Evolutionary conservation across 306 rosid genomes (phyloP).

Genomic region (Mimosa bimucronata): DNA sequence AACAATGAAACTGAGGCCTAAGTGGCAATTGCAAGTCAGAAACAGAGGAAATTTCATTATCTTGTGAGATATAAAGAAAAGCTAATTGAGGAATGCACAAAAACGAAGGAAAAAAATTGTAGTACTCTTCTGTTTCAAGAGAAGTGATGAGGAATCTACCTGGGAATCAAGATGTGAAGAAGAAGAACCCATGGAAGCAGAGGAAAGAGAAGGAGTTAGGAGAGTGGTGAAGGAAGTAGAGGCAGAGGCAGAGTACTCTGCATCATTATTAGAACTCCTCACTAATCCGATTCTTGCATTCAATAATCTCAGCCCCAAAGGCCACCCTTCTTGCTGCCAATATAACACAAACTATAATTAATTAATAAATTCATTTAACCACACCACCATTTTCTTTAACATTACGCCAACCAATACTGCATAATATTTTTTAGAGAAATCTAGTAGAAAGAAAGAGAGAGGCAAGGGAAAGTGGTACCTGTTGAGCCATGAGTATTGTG

Average conservation of each 20-base stretch:
- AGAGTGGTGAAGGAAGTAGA: constrained; percentile 78
- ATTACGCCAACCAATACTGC: neutral
- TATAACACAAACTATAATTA: neutral
- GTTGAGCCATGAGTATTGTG: constrained; percentile 53
- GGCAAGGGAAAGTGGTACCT: constrained; percentile 41
- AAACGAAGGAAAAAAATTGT: neutral
- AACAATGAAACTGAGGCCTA: neutral
- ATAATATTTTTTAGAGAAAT: too few relatives aligned
- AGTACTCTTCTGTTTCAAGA: neutral
- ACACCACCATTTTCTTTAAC: neutral
- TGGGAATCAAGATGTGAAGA: constrained; percentile 71
- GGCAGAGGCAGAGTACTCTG: constrained; percentile 59
- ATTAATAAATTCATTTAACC: neutral
- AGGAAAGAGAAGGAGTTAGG: constrained; percentile 57
- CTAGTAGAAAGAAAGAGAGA: neutral
- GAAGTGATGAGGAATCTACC: constrained; percentile 42
- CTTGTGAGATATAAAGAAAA: too few relatives aligned
- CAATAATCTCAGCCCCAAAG: constrained; percentile 69
- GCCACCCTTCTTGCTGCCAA: constrained; percentile 85
- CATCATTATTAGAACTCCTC: constrained; percentile 32
- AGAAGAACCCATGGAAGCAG: constrained; percentile 49
- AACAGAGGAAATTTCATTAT: neutral
- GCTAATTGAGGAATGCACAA: neutral
- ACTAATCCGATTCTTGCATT: constrained; percentile 64
- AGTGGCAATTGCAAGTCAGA: neutral